Base-by-base conservation (phyloP, 352 stramenopile genomes). In the Phytopythium aichiense region DNA sequence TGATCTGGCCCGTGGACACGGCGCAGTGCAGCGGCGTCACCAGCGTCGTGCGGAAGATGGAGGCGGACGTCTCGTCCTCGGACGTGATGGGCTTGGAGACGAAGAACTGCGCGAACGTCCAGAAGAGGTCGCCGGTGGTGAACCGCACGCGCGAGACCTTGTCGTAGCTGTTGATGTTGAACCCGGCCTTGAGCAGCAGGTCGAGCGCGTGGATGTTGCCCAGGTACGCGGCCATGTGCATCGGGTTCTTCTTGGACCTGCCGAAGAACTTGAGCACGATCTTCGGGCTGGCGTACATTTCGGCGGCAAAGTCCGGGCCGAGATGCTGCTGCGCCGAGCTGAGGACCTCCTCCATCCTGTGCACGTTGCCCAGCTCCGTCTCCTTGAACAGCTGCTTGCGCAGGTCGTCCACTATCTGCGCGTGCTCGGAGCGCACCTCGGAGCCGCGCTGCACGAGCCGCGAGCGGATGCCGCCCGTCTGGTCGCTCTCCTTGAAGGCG, bases 401-500 rank as follows among this genome's bases (percentile, higher is more conserved):
- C 48, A 94, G 63, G 18, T 90, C 81, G 30, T 66, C 73, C 2
- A 85, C 60, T 5, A 84, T 68, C 5, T 73, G 67, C 16, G 65
- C 66, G 9, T 67, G 72, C 56, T 91, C 80, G 13, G 78, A 78
- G 30, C 70, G 68, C 55, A 79, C 83, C 30, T 67, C 70, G 33
- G 58, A 66, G 42, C 70, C 59, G 23, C 69, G 65, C 18, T 64
- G 49, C 22, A 72, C 49, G 18, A 89, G 55, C 5, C 79, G 75
- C 18, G 79, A 76, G 28, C 84, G 84, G 33, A 94, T 77, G 45
- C 87, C 80, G n/a, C 85, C 85, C 1, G 83, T 94, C 56, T 94
- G 85, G 56, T 91, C 83, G 30, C 74, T 81, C 60, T 94, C 85
- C 55, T 91, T 87, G 67, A 92, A 92, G 2, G 85, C 86, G 11